phyloP scores from a whole-genome alignment of 148 eudicot genomes.

The Salicornia ramosissima region DNA sequence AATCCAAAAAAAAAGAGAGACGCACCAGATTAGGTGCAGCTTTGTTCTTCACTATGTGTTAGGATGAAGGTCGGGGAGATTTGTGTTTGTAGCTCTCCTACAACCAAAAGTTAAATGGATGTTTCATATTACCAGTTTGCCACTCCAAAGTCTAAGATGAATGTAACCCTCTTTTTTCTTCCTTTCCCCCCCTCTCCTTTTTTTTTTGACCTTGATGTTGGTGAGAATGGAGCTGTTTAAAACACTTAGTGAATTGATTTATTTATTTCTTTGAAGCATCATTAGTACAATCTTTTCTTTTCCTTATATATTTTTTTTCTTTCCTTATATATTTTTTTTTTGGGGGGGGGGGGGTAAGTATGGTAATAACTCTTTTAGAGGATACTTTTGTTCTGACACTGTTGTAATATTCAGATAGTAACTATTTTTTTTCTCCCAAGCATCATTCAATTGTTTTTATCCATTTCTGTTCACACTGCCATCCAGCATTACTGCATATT shows the following conservation, averaged over 20 bases:
- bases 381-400: constrained; percentile 18
- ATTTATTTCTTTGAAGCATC: constrained; percentile 31
- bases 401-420: constrained; percentile 29
- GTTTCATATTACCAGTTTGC: constrained; percentile 37
- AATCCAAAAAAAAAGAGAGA: too few relatives aligned
- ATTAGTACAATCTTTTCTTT: constrained; percentile 7
- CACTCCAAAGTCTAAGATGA: constrained; percentile 37
- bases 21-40: constrained; percentile 29
- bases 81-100: constrained; percentile 31
- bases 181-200: not conserved
- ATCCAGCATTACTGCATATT: not conserved
- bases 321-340: not conserved
- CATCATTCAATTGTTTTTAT: not conserved
- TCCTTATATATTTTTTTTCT: not conserved
- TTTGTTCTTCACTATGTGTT: constrained; percentile 24
- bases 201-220: constrained; percentile 24
- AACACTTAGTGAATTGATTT: constrained; percentile 42
- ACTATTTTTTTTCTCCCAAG: constrained; percentile 6
- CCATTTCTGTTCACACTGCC: not conserved
- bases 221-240: constrained; percentile 30
- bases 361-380: constrained; percentile 14
- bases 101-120: constrained; percentile 19
- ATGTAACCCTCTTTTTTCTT: constrained; percentile 23
- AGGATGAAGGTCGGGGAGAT: constrained; percentile 24
- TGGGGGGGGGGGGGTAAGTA: constrained; percentile 13